These are phyloP conservation scores for Beauveria pseudobassiana DNA, from an alignment of 2,329 filamentous ascomycete species.

Conservation along the genomic window DNA sequence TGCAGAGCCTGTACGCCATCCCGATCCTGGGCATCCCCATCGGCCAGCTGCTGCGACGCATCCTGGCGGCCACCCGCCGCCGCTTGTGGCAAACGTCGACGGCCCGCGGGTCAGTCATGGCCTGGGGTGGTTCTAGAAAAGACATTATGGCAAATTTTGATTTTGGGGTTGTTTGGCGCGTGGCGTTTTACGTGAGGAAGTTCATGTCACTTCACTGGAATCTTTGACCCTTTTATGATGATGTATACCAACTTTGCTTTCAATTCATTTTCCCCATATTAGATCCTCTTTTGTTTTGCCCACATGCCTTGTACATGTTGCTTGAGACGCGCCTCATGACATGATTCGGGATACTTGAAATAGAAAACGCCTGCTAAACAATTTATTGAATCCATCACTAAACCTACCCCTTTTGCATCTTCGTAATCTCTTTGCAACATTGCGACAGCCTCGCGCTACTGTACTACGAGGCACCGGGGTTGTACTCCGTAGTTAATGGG, in stretches of 20 bases:
- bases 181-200: not conserved
- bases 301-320: not conserved
- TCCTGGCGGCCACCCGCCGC: slow-evolving; percentile 1
- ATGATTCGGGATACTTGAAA: not conserved
- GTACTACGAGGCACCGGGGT: too few species aligned
- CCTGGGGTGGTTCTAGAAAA: slow-evolving; percentile 1
- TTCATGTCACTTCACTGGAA: too few species aligned
- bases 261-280: too few species aligned
- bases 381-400: too few species aligned
- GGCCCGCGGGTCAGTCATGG: not conserved
- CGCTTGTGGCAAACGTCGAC: not conserved
- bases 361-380: too few species aligned
- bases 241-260: not conserved
- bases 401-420: too few species aligned
- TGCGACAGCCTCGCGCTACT: too few species aligned
- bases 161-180: not conserved
- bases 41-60: slow-evolving; percentile 1
- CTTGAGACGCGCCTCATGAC: not conserved
- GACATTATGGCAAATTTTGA: not conserved
- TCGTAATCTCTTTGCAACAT: too few species aligned
- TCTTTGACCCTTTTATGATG: too few species aligned
- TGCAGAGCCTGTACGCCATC: not conserved
- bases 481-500: too few species aligned
- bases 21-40: slow-evolving; percentile 4
- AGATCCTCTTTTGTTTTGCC: too few species aligned